Percentiles rank a stretch among this genome's conserved stretches.
phyloP scores from a whole-genome alignment of 768 basidiomycete species.

The Leccinum aurantiacum region DNA sequence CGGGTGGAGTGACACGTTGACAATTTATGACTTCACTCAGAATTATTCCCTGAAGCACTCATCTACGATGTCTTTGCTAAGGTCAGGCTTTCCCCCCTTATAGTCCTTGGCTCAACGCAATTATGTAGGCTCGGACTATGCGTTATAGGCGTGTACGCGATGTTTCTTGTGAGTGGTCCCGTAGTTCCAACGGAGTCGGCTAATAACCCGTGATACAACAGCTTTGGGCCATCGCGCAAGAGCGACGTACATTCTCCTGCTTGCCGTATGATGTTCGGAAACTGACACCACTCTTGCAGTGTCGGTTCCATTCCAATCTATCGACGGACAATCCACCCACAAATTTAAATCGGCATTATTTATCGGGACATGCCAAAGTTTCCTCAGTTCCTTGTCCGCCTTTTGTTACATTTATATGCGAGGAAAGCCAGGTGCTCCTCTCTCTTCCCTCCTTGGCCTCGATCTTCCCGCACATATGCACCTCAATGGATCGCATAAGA shows the following conservation, averaged over 20 bases:
- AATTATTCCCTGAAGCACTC: background rate
- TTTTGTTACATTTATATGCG: slow-evolving; percentile 72
- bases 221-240: slow-evolving; percentile 94
- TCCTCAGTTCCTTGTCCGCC: slow-evolving; percentile 73
- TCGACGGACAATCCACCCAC: slow-evolving; percentile 58
- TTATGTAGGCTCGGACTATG: slow-evolving; percentile 64
- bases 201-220: slow-evolving; percentile 30
- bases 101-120: background rate
- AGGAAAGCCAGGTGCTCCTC: slow-evolving; percentile 50
- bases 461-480: slow-evolving; percentile 29
- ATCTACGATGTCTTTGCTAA: slow-evolving; percentile 28
- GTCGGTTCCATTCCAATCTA: slow-evolving; percentile 77
- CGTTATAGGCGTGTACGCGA: slow-evolving; percentile 85
- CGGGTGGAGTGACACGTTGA: slow-evolving; percentile 24
- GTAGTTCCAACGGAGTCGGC: background rate
- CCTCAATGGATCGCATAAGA: slow-evolving; percentile 23
- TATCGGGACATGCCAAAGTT: slow-evolving; percentile 82
- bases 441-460: slow-evolving; percentile 64
- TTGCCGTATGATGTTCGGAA: background rate
- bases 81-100: slow-evolving; percentile 11
- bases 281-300: slow-evolving; percentile 43
- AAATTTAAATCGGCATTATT: slow-evolving; percentile 87
- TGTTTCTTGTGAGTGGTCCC: slow-evolving; percentile 73
- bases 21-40: slow-evolving; percentile 1
- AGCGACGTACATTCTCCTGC: slow-evolving; percentile 61